Evolutionary conservation across 768 basidiomycete genomes (phyloP), one percentile per base, ranked within the genome.

Genomic region (Lentinula edodes): DNA sequence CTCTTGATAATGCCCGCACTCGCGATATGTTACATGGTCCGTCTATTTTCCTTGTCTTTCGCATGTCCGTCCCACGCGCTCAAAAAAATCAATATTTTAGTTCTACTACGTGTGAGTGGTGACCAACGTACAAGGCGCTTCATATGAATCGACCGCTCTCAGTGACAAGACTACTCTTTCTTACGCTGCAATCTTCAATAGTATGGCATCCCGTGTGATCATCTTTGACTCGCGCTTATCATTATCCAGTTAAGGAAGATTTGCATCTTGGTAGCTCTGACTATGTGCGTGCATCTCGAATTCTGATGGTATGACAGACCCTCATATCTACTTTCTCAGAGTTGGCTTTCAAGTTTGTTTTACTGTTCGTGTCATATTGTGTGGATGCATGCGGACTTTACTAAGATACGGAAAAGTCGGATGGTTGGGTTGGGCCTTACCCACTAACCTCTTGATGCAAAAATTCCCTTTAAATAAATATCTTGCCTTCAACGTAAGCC

Each of bases 381-480:
- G 12, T 10, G 20, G n/a, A 34, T 45, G 35, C 34, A 8, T 28
- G 6, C 18, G n/a, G 28, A 52, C 12, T 16, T 48, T 9, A 10
- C 46, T 48, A 52, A 63, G 28, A 23, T 1, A 36, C 39, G 13
- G 15, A 7, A 10, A 18, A 69, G 68, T 70, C 52, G 69, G 77
- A 13, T 78, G 77, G 76, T 58, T 77, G 4, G 71, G 64, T 3
- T 64, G 77, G 77, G 77, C 76, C 0, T 68, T 79, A 23, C 77
- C 78, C 0, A 74, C 75, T 9, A 78, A 78, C 61, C 34, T 78
- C 39, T 63, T 77, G 52, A 74, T 79, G 72, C 77, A 78, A 60
- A 67, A 71, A 38, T 73, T 69, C 32, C 76, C 76, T 7, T 69
- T 74, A 2, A 74, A 71, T 23, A 74, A 74, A 35, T 78, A 78